These are phyloP conservation scores for Malus hybrid DNA, from an alignment of 331 rosid species.

Conservation along the genomic window DNA sequence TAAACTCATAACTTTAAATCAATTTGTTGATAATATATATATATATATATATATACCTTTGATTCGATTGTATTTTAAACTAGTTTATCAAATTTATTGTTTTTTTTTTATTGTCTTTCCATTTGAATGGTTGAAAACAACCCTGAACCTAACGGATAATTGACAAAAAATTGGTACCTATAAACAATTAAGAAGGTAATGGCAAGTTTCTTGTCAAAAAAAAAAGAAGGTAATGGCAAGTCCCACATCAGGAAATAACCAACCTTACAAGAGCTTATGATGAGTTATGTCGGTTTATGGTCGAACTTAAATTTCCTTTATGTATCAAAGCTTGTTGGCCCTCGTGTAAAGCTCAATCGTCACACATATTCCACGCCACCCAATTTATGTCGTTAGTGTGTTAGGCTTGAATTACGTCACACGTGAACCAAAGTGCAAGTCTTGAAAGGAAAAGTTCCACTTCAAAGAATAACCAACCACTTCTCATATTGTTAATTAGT, in stretches of 20 bases:
- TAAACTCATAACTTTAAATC: neutral
- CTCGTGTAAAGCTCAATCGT: no score
- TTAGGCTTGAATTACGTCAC: no score
- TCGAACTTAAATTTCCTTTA: no score
- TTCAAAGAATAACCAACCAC: no score
- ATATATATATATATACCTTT: no score
- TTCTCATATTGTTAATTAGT: neutral
- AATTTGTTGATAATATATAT: neutral
- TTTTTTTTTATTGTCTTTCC: neutral
- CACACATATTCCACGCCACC: fast-evolving
- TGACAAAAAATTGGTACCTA: neutral
- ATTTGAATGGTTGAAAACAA: neutral
- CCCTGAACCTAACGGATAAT: neutral
- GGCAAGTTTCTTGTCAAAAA: no score
- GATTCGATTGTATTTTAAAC: neutral
- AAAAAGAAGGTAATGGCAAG: neutral
- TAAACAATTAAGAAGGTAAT: neutral
- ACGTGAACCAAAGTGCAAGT: no score
- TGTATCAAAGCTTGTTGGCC: no score
- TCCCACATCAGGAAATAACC: neutral
- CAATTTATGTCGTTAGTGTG: neutral
- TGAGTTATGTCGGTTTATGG: neutral
- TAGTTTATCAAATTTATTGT: neutral
- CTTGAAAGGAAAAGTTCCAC: neutral
- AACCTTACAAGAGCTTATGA: neutral